These are phyloP conservation scores for Sporothrix dimorphospora DNA, from an alignment of 2,329 filamentous ascomycete species.

Conservation along the genomic window DNA sequence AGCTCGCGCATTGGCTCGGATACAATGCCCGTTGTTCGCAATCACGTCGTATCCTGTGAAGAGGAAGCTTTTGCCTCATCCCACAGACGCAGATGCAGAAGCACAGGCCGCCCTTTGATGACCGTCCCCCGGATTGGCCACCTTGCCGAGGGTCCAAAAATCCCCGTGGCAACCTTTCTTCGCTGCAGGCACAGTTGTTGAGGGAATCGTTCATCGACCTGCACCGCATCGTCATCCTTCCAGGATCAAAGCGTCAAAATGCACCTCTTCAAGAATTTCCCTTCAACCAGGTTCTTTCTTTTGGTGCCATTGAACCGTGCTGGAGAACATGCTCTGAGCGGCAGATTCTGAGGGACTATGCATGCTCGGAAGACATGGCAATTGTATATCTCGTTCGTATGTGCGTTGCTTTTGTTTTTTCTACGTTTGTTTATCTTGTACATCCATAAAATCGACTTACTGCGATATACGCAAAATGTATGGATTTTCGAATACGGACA, in stretches of 20 bases:
- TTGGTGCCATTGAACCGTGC: neutral
- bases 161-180: neutral
- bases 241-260: conserved; percentile 6
- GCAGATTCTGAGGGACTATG: neutral
- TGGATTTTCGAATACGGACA: no score
- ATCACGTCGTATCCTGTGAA: no score
- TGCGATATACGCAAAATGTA: no score
- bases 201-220: neutral
- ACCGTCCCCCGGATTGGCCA: neutral
- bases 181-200: no score
- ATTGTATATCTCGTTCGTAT: no score
- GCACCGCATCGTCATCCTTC: neutral
- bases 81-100: neutral
- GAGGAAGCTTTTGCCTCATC: neutral
- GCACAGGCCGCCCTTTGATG: neutral
- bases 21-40: no score
- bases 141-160: neutral
- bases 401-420: no score
- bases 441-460: no score
- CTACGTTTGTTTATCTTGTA: no score
- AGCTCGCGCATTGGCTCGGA: no score
- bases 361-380: neutral
- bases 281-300: neutral
- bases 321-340: neutral
- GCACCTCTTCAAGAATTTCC: neutral